Base-by-base conservation (phyloP, 2,329 filamentous ascomycete genomes). In the Trichoderma endophyticum region DNA sequence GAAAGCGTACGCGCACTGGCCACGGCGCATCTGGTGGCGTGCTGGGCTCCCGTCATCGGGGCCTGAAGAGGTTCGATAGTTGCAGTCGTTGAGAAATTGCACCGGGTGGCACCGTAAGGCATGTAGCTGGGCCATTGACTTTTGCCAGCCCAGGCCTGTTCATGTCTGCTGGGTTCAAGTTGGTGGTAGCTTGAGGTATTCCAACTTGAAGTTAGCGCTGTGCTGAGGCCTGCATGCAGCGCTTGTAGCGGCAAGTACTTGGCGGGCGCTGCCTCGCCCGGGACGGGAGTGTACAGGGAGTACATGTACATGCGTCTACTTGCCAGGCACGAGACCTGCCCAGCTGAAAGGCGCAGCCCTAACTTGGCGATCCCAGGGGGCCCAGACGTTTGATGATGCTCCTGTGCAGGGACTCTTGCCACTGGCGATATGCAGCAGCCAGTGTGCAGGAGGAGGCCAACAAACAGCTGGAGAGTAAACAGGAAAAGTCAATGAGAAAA, bases 321-420 rank as follows among this genome's bases (percentile, higher is more conserved):
- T 54, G 62, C n/a, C 36, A 34, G 57, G 57, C 39, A 63, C 57
- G 30, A 57, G 60, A 63, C 57, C 68, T 63, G 68, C 18, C 30
- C 68, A 70, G 68, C 68, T 70, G 68, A 70, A 70, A 63, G 30
- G 56, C 36, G 68, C 68, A 56, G 57, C 68, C 68, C 59, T 36
- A 57, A 57, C 48, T 70, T 70, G 68, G 68, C 68, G 68, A 70
- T 70, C 68, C 59, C 43, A 51, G 43, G 43, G 43, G 43, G 43
- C 18, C 43, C n/a, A 51, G 43, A 18, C 43, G 43, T n/a, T 51
- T 51, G 43, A 51, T 21, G 15, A 51, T 51, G 54, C 14, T 48
- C 3, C 15, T 43, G 39, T 43, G 15, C 15, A 43, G 39, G 15
- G 15, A 63, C 60, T 48, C 34, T 57, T 21, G 48, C 48, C 48